phyloP scores from a whole-genome alignment of 257 asterid species.

The Solanum corneliomulleri region DNA sequence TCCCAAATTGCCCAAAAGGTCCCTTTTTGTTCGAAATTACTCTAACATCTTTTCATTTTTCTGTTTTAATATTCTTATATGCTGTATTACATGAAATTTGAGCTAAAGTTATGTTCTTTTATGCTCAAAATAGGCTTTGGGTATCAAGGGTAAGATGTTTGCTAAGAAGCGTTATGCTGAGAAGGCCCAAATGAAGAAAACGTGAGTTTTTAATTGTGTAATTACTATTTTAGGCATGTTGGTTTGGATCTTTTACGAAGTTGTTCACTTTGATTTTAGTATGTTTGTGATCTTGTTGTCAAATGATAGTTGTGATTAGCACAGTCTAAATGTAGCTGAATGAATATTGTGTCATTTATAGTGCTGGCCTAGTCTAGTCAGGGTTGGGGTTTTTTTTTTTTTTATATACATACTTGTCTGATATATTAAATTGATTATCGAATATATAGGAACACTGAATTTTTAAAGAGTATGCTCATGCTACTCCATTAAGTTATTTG shows the following conservation, averaged over 20 bases:
- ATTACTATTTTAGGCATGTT: not conserved
- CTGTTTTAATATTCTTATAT: not conserved
- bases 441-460: not conserved
- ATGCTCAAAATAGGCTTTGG: slow-evolving; percentile 48
- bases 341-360: not conserved
- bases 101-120: not conserved
- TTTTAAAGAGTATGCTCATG: not conserved
- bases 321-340: not conserved
- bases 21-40: not conserved
- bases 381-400: not conserved
- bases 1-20: slow-evolving; percentile 76
- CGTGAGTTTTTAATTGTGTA: slow-evolving; percentile 29
- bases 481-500: not conserved
- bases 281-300: not conserved
- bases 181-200: slow-evolving; percentile 89
- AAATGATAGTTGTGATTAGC: not conserved
- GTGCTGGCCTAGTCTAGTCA: not conserved
- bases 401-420: not conserved
- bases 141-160: slow-evolving; percentile 86
- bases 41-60: not conserved
- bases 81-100: not conserved
- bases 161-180: slow-evolving; percentile 85
- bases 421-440: not conserved
- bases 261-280: not conserved
- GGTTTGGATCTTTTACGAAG: not conserved